Base-by-base conservation (phyloP, 2,329 filamentous ascomycete genomes). In the Zopfia rhizophila region DNA sequence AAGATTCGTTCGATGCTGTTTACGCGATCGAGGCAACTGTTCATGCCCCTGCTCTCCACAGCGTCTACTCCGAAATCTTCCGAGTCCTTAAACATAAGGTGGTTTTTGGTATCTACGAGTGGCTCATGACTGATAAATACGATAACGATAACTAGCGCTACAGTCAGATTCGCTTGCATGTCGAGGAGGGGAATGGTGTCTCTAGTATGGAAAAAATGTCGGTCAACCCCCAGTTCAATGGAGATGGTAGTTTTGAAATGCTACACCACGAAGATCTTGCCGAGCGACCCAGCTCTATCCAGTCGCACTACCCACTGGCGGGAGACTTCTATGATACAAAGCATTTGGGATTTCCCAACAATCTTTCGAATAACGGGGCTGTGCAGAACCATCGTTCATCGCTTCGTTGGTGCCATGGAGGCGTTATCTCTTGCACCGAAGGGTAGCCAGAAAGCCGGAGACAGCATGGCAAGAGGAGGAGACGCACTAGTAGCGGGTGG, bases 1-100 rank as follows among this genome's bases (percentile, higher is more conserved):
- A 92, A 64, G 89, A 93, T 78, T 82, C 78, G 21, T 97, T 97
- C 72, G 92, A 97, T 63, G 90, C 89, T 42, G 89, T 96, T 37
- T 97, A 96, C 69, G 91, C 91, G 39, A 96, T 97, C 58, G 92
- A 97, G 76, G 92, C 92, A 4, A 97, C 92, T 3, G 88, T 92
- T 33, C 92, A 97, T 70, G 92, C 92, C 0, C 92, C 91, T 28
- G 86, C 84, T 37, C 84, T 97, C 2, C 87, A 89, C 61, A 90
- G 88, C 41, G 90, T 96, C 48, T 97, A 97, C 78, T 85, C 83
- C 65, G 87, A 97, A 73, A 96, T 97, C 65, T 90, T 86, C 82
- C 88, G 89, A 32, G 91, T 96, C n/a, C 80, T 97, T 47, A 97
- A 96, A 81, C 92, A 92, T 11, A 92, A 92, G 48, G 92, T 92